phyloP scores from a whole-genome alignment of 2,329 filamentous ascomycete genomes.

The Fusarium goolgardi region DNA sequence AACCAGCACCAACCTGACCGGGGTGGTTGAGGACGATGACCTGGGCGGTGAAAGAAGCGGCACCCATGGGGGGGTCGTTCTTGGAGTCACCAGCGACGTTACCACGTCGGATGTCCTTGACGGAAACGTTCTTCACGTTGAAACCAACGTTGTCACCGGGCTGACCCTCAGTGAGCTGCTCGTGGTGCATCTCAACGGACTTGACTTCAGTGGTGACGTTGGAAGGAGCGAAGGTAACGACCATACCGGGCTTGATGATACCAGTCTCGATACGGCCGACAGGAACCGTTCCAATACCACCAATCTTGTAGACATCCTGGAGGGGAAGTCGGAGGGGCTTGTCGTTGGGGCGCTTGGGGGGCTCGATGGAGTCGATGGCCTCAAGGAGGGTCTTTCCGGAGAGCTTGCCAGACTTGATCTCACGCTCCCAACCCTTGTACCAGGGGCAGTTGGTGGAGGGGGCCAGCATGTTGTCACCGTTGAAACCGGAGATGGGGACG shows the following conservation, averaged over 20 bases:
- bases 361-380: conserved; percentile 96
- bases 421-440: conserved; percentile 99
- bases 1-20: conserved; percentile 98
- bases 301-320: conserved; percentile 99
- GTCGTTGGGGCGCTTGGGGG: conserved; percentile 91
- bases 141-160: conserved; percentile 99
- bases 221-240: conserved; percentile 98
- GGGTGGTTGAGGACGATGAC: conserved; percentile 99
- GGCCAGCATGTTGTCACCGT: conserved; percentile 99
- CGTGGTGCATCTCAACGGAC: conserved; percentile 99
- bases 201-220: conserved; percentile 99
- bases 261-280: conserved; percentile 99
- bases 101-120: conserved; percentile 99
- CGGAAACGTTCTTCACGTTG: conserved; percentile 99
- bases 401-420: conserved; percentile 85
- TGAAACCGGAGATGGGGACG: conserved; percentile 99
- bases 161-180: conserved; percentile 93
- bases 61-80: conserved; percentile 93
- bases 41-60: conserved; percentile 98
- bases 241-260: conserved; percentile 89
- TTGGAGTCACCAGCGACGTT: conserved; percentile 99
- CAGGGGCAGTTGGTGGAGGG: conserved; percentile 93
- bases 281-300: conserved; percentile 99
- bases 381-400: conserved; percentile 98
- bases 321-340: conserved; percentile 99